Conservation (phyloP, 345 rosid species). For the Populus euphratica region DNA sequence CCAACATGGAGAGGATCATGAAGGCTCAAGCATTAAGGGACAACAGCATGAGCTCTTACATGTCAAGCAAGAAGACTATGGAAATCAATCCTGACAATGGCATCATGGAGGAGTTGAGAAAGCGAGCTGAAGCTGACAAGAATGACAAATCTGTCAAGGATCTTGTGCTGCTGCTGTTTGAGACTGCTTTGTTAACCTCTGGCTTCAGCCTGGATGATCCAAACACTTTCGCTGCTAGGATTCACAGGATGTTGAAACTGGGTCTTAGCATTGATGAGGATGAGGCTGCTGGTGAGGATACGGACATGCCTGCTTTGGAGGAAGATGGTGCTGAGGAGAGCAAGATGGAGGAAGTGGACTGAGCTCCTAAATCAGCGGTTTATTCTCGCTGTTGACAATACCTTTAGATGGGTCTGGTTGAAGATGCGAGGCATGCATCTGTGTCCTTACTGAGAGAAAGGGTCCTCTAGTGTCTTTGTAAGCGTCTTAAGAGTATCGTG, state of each 20-base stretch:
- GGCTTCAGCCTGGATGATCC: slow-evolving; percentile 93
- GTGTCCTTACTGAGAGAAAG: background rate
- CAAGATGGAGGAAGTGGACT: slow-evolving; percentile 95
- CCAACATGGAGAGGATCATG: slow-evolving; percentile 94
- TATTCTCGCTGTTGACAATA: background rate
- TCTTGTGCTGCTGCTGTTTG: slow-evolving; percentile 66
- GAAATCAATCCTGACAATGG: slow-evolving; percentile 86
- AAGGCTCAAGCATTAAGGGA: slow-evolving; percentile 87
- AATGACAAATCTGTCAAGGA: slow-evolving; percentile 86
- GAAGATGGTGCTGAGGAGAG: slow-evolving; percentile 83
- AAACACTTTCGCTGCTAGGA: slow-evolving; percentile 69
- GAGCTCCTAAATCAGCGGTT: background rate
- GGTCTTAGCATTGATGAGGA: slow-evolving; percentile 83
- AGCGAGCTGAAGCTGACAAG: slow-evolving; percentile 75
- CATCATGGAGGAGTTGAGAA: slow-evolving; percentile 84
- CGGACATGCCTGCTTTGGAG: slow-evolving; percentile 76
- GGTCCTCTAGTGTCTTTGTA: too few relatives aligned
- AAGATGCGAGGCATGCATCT: background rate
- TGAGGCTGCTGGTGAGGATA: slow-evolving; percentile 48
- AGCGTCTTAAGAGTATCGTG: background rate
- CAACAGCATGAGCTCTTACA: slow-evolving; percentile 83
- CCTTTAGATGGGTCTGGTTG: background rate
- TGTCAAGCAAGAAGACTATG: slow-evolving; percentile 93
- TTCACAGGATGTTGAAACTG: slow-evolving; percentile 83
- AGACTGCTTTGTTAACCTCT: slow-evolving; percentile 73